These are phyloP conservation scores for Eucalyptus curtisii DNA, from an alignment of 345 rosid species.

Conservation along the genomic window DNA sequence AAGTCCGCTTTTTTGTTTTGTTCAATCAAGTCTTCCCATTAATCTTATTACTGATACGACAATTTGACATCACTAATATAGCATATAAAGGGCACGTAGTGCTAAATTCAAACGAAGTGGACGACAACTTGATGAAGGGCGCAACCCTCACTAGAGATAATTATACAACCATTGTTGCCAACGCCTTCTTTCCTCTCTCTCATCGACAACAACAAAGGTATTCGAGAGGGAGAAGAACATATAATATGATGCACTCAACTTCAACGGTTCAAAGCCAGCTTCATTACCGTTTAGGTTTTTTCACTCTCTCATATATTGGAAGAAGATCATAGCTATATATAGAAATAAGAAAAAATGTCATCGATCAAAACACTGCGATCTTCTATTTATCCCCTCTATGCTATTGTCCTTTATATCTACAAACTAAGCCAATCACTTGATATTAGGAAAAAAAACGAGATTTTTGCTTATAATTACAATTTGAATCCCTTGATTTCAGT, in stretches of 20 bases:
- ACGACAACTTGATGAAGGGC: too few relatives aligned
- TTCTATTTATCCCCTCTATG: neutral
- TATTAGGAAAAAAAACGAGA: too few relatives aligned
- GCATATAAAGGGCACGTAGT: neutral
- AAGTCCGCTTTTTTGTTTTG: fast-evolving
- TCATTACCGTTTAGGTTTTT: neutral
- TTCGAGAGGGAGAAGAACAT: neutral
- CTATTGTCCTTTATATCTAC: neutral
- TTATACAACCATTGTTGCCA: neutral
- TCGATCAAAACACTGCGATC: neutral
- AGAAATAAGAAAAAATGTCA: too few relatives aligned
- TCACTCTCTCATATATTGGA: neutral
- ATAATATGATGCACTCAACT: neutral
- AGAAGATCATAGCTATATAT: neutral
- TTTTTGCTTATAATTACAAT: too few relatives aligned
- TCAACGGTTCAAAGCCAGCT: neutral
- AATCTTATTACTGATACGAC: neutral
- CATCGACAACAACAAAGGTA: neutral
- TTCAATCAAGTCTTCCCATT: neutral
- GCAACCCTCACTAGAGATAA: neutral
- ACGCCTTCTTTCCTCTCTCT: fast-evolving
- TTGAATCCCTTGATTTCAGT: fast-evolving
- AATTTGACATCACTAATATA: neutral
- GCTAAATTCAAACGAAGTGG: neutral
- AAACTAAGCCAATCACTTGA: neutral